phyloP scores from a whole-genome alignment of 495 filamentous ascomycete species.

The Hypoxylon crocopeplum region DNA sequence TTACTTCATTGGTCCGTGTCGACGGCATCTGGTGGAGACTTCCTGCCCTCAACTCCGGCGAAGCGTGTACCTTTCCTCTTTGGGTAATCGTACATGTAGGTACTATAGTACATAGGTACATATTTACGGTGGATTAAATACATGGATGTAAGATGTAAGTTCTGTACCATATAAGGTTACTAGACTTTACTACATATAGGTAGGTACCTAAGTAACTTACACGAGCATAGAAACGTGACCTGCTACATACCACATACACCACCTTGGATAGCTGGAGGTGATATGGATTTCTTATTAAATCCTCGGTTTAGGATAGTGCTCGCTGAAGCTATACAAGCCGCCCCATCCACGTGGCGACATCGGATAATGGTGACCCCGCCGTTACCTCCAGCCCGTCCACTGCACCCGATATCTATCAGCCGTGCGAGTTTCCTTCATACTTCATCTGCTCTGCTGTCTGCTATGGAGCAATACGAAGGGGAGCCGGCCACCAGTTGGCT shows the following conservation, averaged over 20 bases:
- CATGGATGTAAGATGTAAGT: too few relatives aligned
- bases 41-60: too few relatives aligned
- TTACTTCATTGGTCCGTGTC: too few relatives aligned
- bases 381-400: conserved; percentile 2
- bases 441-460: conserved; percentile 5
- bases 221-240: too few relatives aligned
- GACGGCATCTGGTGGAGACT: too few relatives aligned
- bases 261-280: too few relatives aligned
- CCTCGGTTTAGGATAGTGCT: background rate
- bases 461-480: background rate
- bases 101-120: too few relatives aligned
- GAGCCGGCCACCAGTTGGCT: conserved; percentile 41
- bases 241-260: too few relatives aligned
- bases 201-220: background rate
- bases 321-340: background rate
- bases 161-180: background rate
- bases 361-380: conserved; percentile 24
- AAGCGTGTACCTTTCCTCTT: too few relatives aligned
- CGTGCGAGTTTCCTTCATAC: conserved; percentile 4
- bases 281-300: conserved; percentile 5
- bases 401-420: background rate
- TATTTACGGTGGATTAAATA: too few relatives aligned
- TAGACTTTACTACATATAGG: background rate
- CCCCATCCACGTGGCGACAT: conserved; percentile 13
- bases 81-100: too few relatives aligned